Evolutionary conservation across 2,329 filamentous ascomycete genomes (phyloP).

Genomic region (Iodosphaeria phyllophila): DNA sequence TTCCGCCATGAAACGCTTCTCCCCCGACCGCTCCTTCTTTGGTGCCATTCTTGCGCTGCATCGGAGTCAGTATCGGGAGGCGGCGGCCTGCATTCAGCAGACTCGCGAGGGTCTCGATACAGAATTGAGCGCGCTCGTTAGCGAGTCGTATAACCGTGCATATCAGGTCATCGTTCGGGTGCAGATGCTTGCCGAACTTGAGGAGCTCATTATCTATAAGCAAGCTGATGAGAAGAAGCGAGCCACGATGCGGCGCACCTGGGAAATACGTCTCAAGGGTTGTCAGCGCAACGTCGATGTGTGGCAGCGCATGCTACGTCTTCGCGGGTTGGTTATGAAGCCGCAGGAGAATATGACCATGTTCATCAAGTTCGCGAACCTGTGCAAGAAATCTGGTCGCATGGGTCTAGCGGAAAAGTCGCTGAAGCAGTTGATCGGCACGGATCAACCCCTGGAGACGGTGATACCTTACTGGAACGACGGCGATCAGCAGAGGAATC

Average conservation of each 20-base stretch:
- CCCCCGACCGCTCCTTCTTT: conserved; percentile 92
- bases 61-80: conserved; percentile 86
- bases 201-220: conserved; percentile 97
- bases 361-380: conserved; percentile 98
- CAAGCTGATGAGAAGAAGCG: conserved; percentile 81
- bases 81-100: conserved; percentile 73
- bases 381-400: conserved; percentile 89
- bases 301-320: conserved; percentile 95
- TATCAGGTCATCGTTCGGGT: conserved; percentile 97
- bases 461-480: conserved; percentile 42
- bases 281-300: conserved; percentile 96
- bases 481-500: background rate
- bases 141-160: conserved; percentile 92
- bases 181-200: conserved; percentile 95
- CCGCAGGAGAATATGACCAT: conserved; percentile 93
- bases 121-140: conserved; percentile 87
- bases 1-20: conserved; percentile 81
- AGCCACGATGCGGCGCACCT: conserved; percentile 78
- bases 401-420: conserved; percentile 93
- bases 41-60: conserved; percentile 90
- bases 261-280: conserved; percentile 87
- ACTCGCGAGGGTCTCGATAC: conserved; percentile 88
- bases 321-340: conserved; percentile 78
- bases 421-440: conserved; percentile 72
- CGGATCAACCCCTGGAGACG: conserved; percentile 40